Evolutionary conservation across 2,329 filamentous ascomycete genomes (phyloP), one percentile per base, ranked within the genome.

Genomic region (Emericellopsis atlantica): DNA sequence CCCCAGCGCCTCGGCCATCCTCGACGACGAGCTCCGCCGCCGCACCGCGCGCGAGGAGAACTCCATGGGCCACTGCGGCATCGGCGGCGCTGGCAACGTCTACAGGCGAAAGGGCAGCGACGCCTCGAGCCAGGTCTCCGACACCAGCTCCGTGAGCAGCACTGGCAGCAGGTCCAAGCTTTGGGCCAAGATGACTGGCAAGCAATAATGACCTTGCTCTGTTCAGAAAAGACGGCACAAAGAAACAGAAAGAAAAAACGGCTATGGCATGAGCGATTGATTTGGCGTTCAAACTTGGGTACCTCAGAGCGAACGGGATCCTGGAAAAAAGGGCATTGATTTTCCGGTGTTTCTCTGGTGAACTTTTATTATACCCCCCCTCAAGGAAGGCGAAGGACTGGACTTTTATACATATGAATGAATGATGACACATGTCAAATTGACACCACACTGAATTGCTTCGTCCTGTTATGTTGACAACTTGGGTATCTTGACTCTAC

Each of bases 21-120:
- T 71, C 42, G 69, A 72, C 42, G 57, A 76, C 43, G 60, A 64
- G 40, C 51, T 57, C 44, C 49, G 61, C 43, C 65, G 70, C 45
- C 66, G 69, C 46, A 47, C 67, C 50, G 49, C 62, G 54, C 51
- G 56, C 53, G 54, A 60, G 45, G 50, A 49, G 26, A 22, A 37
- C 39, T 18, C 39, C 33, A 66, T 70, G 54, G 82, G 80, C 61
- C 71, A 79, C 59, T 71, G 71, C 12, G 79, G 80, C 49, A 76
- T 79, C 42, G 80, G 80, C 48, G 79, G 80, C 45, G 78, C 77
- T 2, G 80, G 79, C 50, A 63, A 63, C 46, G 69, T 76, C 46
- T 84, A 84, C 60, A 77, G 81, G 57, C 52, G 54, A 36, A 45
- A 48, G 43, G 37, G 45, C 44, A 37, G 49, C 45, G 37, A 44